Base-by-base conservation (phyloP, 2,329 filamentous ascomycete species). In the Colletotrichum sp. region DNA sequence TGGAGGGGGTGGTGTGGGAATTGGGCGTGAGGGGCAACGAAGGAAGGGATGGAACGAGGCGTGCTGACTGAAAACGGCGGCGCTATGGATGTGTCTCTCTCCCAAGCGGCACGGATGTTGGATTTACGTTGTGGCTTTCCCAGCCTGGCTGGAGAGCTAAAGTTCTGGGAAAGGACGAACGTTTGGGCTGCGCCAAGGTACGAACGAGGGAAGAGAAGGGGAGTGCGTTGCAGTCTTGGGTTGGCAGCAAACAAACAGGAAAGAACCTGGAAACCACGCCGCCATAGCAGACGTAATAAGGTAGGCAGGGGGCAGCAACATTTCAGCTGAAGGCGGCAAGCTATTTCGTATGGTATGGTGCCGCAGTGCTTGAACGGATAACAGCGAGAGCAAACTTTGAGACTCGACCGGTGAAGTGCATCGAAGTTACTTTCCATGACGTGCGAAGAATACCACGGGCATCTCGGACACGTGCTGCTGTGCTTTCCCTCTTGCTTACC, bases 61-160 rank as follows among this genome's bases (percentile, higher is more conserved):
- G 59, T 55, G 32, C 32, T 39, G 64, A 67, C 73, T 67, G 69
- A 72, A 64, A 67, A 75, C 69, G 69, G 61, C 63, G 73, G 57
- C 55, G 63, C 63, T 59, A 28, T 34, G 57, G 24, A 32, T 43
- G 30, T 55, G 28, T 52, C 61, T 55, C 60, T 72, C 39, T 43
- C 36, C 60, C 36, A 21, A 55, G 52, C 24, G 52, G 28, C 39
- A 28, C 16, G 28, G 39, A 65, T 32, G 34, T 21, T 12, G 63
- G 57, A 63, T 69, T 34, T 57, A 43, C 65, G 12, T 16, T 21
- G 39, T 21, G 30, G 57, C 39, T 65, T 74, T 21, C 65, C 39
- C 32, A 32, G 21, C 10, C 57, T 43, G 24, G 57, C 66, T 70
- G 39, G 43, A 71, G 63, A 39, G 24, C 59, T 61, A 30, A 30